Percentiles rank a stretch among this genome's conserved stretches.
phyloP scores from a whole-genome alignment of 208 protist species.

The Crithidia fasciculata region DNA sequence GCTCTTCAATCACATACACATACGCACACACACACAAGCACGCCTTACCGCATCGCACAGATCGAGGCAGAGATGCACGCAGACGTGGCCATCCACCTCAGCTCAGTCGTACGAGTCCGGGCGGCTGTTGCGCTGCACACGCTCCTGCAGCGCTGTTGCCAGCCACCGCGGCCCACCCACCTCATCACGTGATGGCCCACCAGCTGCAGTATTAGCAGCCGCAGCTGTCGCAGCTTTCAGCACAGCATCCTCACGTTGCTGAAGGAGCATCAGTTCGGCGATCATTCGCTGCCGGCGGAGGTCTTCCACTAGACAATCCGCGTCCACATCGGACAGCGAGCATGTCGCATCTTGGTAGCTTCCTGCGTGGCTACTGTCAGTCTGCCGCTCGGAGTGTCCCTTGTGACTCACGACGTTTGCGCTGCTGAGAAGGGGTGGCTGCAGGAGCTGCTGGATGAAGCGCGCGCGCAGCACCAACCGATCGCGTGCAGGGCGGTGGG shows the following conservation, averaged over 20 bases:
- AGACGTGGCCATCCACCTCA: no score
- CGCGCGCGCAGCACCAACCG: conserved; percentile 12
- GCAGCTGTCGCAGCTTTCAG: neutral
- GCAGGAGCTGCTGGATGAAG: conserved; percentile 17
- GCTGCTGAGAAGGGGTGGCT: conserved; percentile 7
- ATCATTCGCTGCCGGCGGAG: conserved; percentile 18
- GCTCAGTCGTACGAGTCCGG: no score
- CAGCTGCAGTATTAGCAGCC: neutral
- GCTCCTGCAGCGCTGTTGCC: no score
- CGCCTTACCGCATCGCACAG: no score
- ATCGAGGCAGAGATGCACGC: no score
- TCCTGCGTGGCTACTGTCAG: neutral
- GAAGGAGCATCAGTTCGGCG: conserved; percentile 9
- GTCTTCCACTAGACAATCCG: conserved; percentile 6
- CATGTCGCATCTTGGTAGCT: neutral
- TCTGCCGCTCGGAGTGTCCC: neutral
- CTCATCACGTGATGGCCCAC: no score
- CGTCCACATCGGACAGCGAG: neutral
- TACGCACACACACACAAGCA: no score
- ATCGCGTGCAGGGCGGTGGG: conserved; percentile 5
- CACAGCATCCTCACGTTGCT: neutral
- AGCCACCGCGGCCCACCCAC: no score
- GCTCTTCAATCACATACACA: no score
- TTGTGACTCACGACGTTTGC: no score
- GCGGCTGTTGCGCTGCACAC: no score